Evolutionary conservation across 2,329 filamentous ascomycete genomes (phyloP).

Genomic region (Aspergillus awamori): DNA sequence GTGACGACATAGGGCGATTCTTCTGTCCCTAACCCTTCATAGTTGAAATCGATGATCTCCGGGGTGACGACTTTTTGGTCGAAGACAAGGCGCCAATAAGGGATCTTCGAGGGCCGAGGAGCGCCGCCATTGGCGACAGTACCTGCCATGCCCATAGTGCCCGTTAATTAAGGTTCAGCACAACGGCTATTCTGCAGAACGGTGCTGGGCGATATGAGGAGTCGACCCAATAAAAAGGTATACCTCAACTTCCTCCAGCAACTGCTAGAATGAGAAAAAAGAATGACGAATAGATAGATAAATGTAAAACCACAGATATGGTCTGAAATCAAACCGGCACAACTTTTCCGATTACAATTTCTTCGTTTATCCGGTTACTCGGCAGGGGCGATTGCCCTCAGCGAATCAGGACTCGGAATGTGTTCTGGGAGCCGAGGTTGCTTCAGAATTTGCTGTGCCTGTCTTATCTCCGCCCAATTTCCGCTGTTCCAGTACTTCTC

Average conservation of each 20-base stretch:
- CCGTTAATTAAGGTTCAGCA: constrained; percentile 1
- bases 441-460: not conserved
- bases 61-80: constrained; percentile 40
- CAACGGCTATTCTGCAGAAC: not conserved
- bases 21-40: constrained; percentile 44
- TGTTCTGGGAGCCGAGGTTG: not conserved
- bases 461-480: not conserved
- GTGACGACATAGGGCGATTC: constrained; percentile 49
- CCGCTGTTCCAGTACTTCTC: not conserved
- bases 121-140: constrained; percentile 1
- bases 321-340: not conserved
- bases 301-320: not conserved
- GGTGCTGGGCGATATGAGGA: not conserved
- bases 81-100: constrained; percentile 39
- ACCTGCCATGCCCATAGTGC: not conserved
- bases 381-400: not conserved
- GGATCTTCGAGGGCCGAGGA: constrained; percentile 28
- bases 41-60: constrained; percentile 36
- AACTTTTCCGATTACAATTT: not conserved
- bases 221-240: not conserved
- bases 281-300: not conserved
- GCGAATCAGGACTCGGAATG: not conserved
- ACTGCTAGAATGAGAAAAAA: not conserved
- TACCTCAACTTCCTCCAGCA: not conserved
- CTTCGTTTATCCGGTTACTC: not conserved